Conservation (phyloP, 768 basidiomycete species). For the Tylopilus sp. region DNA sequence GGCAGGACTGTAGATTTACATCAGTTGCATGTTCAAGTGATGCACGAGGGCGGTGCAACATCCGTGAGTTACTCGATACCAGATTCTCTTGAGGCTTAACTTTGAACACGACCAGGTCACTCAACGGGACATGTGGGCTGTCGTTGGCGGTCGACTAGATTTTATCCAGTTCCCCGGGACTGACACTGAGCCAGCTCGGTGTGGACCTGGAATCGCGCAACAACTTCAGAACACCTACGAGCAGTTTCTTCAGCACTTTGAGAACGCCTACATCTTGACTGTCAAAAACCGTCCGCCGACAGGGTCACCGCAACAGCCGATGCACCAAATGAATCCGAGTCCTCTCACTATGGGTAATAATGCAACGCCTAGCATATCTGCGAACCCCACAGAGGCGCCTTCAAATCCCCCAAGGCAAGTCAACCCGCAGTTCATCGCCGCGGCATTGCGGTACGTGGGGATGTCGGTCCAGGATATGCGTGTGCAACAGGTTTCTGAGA, state of each 20-base stretch:
- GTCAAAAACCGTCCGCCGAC: conserved; percentile 24
- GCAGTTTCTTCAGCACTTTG: conserved; percentile 54
- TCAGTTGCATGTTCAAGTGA: conserved; percentile 54
- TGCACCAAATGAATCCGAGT: conserved; percentile 14
- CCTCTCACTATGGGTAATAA: conserved; percentile 9
- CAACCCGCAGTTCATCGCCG: conserved; percentile 38
- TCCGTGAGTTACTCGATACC: conserved; percentile 38
- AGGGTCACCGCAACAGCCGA: conserved; percentile 12
- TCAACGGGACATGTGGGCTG: conserved; percentile 55
- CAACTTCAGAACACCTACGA: conserved; percentile 61
- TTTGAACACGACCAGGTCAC: conserved; percentile 41
- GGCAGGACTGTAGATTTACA: conserved; percentile 57
- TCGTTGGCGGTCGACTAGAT: conserved; percentile 66
- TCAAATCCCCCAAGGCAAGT: conserved; percentile 8
- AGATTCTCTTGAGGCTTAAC: conserved; percentile 6
- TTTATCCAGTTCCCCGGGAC: conserved; percentile 62
- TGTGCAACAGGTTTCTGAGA: conserved; percentile 44
- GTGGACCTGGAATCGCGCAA: conserved; percentile 58
- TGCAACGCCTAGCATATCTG: conserved; percentile 6
- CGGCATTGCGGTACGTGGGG: conserved; percentile 48
- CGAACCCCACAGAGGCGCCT: conserved; percentile 20
- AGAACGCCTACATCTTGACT: conserved; percentile 48
- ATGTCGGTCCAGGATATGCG: conserved; percentile 50
- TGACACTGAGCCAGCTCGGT: conserved; percentile 57
- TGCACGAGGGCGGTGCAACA: conserved; percentile 50